Evolutionary conservation across 768 basidiomycete species (phyloP), one percentile per base, ranked within the genome.

Genomic region (Pleurotus pulmonarius): DNA sequence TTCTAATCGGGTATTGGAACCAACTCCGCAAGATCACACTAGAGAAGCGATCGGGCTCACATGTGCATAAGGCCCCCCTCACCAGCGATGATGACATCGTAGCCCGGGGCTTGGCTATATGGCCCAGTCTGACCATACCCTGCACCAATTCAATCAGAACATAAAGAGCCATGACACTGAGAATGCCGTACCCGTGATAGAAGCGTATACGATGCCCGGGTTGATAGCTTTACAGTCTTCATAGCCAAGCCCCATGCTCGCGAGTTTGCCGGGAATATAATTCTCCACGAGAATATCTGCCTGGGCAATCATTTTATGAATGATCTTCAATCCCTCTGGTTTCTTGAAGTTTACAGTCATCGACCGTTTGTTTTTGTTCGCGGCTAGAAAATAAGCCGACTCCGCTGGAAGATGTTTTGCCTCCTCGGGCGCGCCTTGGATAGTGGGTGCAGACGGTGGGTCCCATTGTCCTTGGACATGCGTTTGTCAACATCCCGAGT

Each of bases 1-100:
- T 98, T 61, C 90, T 92, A 60, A 22, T 49, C 22, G 44, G 46
- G 24, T 49, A 24, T 51, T 29, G 53, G 15, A 57, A 53, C n/a
- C 55, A 54, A 55, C 8, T 5, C 58, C 40, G n/a, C 44, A 66
- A 37, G 26, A 9, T 8, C 29, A 11, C 11, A 34, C n/a, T n/a
- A n/a, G 9, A 34, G 52, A 56, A 20, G 60, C 12, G 47, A 55
- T 41, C 39, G 56, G 46, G 75, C 85, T 59, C 43, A 92, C 88
- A 94, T 94, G 69, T 94, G 92, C 93, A 94, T 94, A 49, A 96
- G 73, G 8, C 95, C 96, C 34, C 94, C 93, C 69, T 96, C 94
- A 2, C 85, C 94, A 67, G 94, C 90, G 24, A 91, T 85, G 22
- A 86, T 72, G 22, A 94, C 94, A 67, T 94, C 93, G 69, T 95